A percentile compares a stretch with the other conserved stretches of the same genome.
Evolutionary conservation across 169 alveolate species (phyloP).

Genomic region (Eimeria tenella): DNA sequence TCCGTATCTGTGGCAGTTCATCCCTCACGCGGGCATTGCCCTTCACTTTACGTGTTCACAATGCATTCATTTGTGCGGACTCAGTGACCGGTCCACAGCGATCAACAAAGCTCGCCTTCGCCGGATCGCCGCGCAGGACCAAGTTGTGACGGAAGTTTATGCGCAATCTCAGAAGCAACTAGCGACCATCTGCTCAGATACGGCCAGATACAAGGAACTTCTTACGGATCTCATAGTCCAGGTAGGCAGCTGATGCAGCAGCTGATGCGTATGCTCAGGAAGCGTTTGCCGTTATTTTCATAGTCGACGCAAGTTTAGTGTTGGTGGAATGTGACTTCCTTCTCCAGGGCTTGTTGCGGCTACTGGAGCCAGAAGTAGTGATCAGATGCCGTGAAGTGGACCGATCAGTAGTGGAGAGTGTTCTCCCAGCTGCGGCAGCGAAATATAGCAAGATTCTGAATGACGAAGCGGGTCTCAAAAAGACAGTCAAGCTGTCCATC

Average conservation of each 20-base stretch:
- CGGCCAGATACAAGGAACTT: conserved; percentile 86
- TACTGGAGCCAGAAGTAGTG: conserved; percentile 89
- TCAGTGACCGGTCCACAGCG: conserved; percentile 91
- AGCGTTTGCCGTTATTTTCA: background rate
- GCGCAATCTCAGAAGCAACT: conserved; percentile 87
- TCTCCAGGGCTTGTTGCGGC: conserved; percentile 84
- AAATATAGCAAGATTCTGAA: conserved; percentile 86
- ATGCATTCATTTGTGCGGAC: background rate
- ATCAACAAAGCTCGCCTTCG: conserved; percentile 91
- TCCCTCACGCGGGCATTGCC: background rate
- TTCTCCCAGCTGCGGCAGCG: conserved; percentile 84
- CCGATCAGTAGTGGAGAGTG: conserved; percentile 87
- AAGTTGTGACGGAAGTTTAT: conserved; percentile 86
- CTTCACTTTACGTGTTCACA: background rate
- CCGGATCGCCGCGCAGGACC: conserved; percentile 91
- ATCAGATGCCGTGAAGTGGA: conserved; percentile 92
- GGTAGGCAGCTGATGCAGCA: conserved; percentile 76
- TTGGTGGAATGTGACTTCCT: conserved; percentile 59
- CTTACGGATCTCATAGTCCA: conserved; percentile 87
- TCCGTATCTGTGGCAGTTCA: background rate
- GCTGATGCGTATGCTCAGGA: background rate
- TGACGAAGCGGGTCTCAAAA: conserved; percentile 85
- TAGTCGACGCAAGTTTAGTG: background rate
- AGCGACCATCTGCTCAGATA: conserved; percentile 81
- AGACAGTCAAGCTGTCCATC: conserved; percentile 85